Percentiles rank a stretch among this genome's conserved stretches.
phyloP scores from a whole-genome alignment of 2,329 filamentous ascomycete genomes.

The Purpureocillium takamizusanense region DNA sequence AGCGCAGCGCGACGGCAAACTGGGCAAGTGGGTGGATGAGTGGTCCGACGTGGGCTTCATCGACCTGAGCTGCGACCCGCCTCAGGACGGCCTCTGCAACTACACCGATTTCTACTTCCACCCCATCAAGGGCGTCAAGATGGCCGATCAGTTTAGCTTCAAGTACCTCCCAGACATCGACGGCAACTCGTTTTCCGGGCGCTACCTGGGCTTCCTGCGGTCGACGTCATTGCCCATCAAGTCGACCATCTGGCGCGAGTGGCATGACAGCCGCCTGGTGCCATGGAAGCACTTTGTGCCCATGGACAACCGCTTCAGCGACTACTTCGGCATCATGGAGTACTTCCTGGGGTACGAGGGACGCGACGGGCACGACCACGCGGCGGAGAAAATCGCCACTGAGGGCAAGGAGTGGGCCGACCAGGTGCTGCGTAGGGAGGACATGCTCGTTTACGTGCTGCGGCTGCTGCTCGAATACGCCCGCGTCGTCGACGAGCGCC shows the following conservation, averaged over 20 bases:
- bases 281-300: conserved; percentile 78
- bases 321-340: conserved; percentile 64
- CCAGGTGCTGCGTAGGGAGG: conserved; percentile 57
- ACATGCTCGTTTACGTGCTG: conserved; percentile 65
- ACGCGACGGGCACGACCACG: conserved; percentile 40
- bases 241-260: conserved; percentile 68
- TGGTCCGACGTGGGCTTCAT: conserved; percentile 45
- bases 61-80: conserved; percentile 41
- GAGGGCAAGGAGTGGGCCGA: conserved; percentile 61
- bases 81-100: conserved; percentile 29
- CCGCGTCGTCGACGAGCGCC: conserved; percentile 39
- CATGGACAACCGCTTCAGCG: conserved; percentile 64
- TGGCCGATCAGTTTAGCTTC: conserved; percentile 46
- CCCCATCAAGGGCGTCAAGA: conserved; percentile 25
- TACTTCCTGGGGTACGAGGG: conserved; percentile 59
- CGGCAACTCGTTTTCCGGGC: conserved; percentile 62
- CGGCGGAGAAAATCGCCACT: conserved; percentile 54
- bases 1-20: conserved; percentile 32
- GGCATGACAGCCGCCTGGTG: conserved; percentile 67
- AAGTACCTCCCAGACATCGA: conserved; percentile 73
- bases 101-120: conserved; percentile 40
- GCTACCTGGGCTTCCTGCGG: conserved; percentile 60
- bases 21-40: conserved; percentile 38
- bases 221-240: conserved; percentile 68
- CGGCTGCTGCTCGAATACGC: conserved; percentile 57